phyloP scores from a whole-genome alignment of 331 rosid species.

The Prunus yedoensis region DNA sequence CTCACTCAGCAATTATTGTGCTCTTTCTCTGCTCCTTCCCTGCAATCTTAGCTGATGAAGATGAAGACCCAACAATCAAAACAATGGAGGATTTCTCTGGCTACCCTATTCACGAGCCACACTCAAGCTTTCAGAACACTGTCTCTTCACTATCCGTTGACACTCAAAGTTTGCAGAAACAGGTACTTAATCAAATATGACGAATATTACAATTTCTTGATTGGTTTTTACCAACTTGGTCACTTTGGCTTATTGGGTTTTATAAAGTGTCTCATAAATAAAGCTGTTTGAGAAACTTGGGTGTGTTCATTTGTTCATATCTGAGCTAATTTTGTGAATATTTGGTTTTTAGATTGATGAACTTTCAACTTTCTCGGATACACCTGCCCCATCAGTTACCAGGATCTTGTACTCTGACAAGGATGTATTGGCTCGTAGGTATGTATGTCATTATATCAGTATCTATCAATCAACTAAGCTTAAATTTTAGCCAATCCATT shows the following conservation, averaged over 20 bases:
- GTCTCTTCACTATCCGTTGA: conserved; percentile 58
- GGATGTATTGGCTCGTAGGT: conserved; percentile 91
- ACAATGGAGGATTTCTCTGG: conserved; percentile 90
- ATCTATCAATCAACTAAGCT: not conserved
- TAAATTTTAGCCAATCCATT: not conserved
- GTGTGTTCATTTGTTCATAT: conserved; percentile 1
- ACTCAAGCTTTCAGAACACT: conserved; percentile 29
- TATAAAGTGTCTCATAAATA: not conserved
- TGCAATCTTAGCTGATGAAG: conserved; percentile 33
- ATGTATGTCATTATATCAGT: not conserved
- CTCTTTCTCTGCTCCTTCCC: conserved; percentile 26
- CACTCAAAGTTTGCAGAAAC: conserved; percentile 61
- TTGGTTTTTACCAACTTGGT: not conserved
- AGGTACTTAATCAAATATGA: conserved; percentile 41
- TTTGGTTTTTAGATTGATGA: conserved; percentile 65
- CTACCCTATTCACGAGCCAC: conserved; percentile 63
- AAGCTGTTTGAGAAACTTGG: not conserved
- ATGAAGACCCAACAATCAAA: conserved; percentile 59
- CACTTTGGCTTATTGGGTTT: conserved; percentile 6
- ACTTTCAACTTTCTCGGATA: conserved; percentile 74
- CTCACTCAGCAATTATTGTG: conserved; percentile 20
- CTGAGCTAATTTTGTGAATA: conserved; percentile 10
- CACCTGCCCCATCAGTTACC: conserved; percentile 92
- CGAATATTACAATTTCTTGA: too few species aligned
- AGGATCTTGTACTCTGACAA: conserved; percentile 78